Conservation (phyloP, 176 grass and related monocot genomes). For the Aegilops speltoides region DNA sequence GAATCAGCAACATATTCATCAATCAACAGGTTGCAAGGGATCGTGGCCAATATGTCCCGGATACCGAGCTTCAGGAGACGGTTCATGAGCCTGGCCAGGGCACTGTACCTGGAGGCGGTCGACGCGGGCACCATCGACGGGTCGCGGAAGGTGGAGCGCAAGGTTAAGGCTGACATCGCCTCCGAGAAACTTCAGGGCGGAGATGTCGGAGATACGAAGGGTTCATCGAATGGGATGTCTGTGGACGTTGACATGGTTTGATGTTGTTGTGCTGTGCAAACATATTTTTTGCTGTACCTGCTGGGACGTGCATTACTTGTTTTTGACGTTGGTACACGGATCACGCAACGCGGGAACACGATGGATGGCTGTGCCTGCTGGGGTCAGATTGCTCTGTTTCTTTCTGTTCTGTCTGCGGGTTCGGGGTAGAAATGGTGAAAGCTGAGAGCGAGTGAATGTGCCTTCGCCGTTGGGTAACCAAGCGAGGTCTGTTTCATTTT, state of each 20-base stretch:
- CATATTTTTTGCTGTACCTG: not conserved
- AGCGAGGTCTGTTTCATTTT: too few species aligned
- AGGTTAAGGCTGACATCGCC: slow-evolving; percentile 17
- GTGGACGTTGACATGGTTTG: slow-evolving; percentile 10
- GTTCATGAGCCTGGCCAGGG: slow-evolving; percentile 63
- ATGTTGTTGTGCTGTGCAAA: not conserved
- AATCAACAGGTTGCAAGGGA: slow-evolving; percentile 64
- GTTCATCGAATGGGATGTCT: not conserved
- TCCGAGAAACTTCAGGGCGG: not conserved
- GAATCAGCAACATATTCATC: not conserved
- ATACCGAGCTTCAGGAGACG: slow-evolving; percentile 74
- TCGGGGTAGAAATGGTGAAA: too few species aligned
- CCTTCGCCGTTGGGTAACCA: too few species aligned
- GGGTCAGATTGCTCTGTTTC: too few species aligned
- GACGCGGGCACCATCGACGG: slow-evolving; percentile 29
- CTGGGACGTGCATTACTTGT: not conserved
- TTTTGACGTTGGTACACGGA: too few species aligned
- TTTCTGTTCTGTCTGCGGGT: too few species aligned
- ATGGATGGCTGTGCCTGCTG: too few species aligned
- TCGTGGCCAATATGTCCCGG: slow-evolving; percentile 65
- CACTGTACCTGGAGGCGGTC: slow-evolving; percentile 54
- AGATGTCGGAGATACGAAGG: not conserved
- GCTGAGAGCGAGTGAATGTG: too few species aligned
- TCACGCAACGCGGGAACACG: too few species aligned
- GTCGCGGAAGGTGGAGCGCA: not conserved